A percentile compares a stretch with the other conserved stretches of the same genome.
Conservation (phyloP, 2,329 filamentous ascomycete species). For the Penicillium hesseltinei region DNA sequence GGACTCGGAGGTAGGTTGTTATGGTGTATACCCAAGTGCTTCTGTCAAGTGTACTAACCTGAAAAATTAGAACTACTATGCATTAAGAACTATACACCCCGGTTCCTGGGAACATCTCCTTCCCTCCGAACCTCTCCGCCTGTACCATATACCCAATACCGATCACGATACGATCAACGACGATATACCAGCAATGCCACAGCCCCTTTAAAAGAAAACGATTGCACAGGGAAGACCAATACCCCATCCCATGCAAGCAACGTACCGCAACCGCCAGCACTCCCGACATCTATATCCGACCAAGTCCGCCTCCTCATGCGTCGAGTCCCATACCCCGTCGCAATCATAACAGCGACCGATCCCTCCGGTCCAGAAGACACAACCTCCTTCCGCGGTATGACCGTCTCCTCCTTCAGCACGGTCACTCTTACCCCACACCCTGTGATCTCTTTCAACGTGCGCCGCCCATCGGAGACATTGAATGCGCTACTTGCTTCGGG, state of each 20-base stretch:
- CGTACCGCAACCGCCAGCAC: not conserved
- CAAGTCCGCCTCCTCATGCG: conserved; percentile 52
- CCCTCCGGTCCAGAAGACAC: conserved; percentile 27
- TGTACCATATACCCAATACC: conserved; percentile 8
- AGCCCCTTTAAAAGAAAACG: conserved; percentile 3
- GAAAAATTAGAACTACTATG: not conserved
- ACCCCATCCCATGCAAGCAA: not conserved
- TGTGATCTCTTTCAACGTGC: conserved; percentile 62
- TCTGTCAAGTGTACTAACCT: conserved; percentile 6
- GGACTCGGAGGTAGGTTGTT: conserved; percentile 22
- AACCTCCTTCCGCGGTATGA: conserved; percentile 50
- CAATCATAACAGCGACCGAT: conserved; percentile 52
- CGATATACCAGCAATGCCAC: conserved; percentile 17
- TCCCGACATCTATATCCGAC: conserved; percentile 28
- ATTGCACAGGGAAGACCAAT: not conserved
- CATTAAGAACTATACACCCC: not conserved
- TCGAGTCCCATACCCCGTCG: conserved; percentile 56
- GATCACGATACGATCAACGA: conserved; percentile 15
- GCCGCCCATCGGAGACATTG: conserved; percentile 55
- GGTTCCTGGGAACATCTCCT: not conserved
- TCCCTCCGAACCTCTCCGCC: not conserved
- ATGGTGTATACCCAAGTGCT: not conserved
- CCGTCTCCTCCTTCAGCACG: conserved; percentile 62
- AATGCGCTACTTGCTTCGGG: conserved; percentile 49
- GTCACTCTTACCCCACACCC: conserved; percentile 56